A percentile compares a stretch with the other conserved stretches of the same genome.
phyloP scores from a whole-genome alignment of 139 green algal genomes.

The Dunaliella primolecta region DNA sequence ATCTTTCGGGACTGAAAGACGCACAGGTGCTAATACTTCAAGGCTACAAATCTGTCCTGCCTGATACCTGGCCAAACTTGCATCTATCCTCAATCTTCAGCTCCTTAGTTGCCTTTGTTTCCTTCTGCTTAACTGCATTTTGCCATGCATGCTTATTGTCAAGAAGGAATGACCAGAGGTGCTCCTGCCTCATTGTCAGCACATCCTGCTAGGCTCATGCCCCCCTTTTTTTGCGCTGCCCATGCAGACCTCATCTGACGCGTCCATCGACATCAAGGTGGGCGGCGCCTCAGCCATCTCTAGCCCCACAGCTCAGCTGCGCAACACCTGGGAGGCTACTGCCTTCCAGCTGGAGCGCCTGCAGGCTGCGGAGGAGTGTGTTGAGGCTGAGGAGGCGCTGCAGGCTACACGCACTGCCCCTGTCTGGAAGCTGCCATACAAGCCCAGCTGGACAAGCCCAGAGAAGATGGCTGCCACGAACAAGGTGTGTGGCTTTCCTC shows the following conservation, averaged over 20 bases:
- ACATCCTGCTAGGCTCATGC: no score
- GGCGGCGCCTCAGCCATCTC: slow-evolving; percentile 40
- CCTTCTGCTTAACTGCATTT: no score
- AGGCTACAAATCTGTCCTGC: no score
- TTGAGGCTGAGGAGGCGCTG: slow-evolving; percentile 71
- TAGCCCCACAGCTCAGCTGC: slow-evolving; percentile 55
- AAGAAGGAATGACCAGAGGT: no score
- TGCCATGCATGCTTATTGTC: no score
- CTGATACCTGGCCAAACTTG: no score
- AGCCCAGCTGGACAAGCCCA: slow-evolving; percentile 64
- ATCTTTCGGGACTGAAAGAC: slow-evolving; percentile 21
- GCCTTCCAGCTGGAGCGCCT: slow-evolving; percentile 89
- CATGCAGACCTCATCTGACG: background rate
- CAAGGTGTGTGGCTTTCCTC: slow-evolving; percentile 59
- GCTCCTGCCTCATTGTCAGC: no score
- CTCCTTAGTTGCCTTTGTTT: no score
- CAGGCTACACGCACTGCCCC: slow-evolving; percentile 57
- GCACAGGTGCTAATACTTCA: background rate
- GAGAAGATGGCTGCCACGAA: slow-evolving; percentile 57
- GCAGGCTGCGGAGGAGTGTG: slow-evolving; percentile 76
- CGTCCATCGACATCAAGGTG: slow-evolving; percentile 51
- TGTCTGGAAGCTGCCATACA: slow-evolving; percentile 82
- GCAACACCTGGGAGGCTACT: slow-evolving; percentile 93
- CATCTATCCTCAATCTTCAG: no score
- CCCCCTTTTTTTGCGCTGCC: no score